A percentile compares a stretch with the other conserved stretches of the same genome.
Conservation (phyloP, 2,329 filamentous ascomycete genomes). For the Phoma herbarum region DNA sequence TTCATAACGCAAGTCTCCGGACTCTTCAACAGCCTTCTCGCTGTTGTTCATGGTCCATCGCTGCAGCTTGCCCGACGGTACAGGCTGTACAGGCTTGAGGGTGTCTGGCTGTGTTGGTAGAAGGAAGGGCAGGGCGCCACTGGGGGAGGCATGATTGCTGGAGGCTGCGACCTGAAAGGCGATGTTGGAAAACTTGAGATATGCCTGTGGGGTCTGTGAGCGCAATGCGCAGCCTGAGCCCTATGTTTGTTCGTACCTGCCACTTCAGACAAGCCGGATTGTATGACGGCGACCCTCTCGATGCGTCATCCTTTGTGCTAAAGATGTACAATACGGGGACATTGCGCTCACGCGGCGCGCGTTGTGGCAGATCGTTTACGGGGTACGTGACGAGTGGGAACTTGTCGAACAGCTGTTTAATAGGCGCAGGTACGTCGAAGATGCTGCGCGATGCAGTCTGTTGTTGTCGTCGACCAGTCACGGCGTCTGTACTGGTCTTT, state of each 20-base stretch:
- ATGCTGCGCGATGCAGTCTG: conserved; percentile 36
- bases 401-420: conserved; percentile 83
- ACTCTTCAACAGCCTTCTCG: conserved; percentile 51
- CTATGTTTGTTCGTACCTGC: conserved; percentile 72
- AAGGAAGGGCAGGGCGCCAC: conserved; percentile 87
- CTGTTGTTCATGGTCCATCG: conserved; percentile 68
- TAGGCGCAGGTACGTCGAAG: conserved; percentile 71
- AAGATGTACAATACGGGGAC: conserved; percentile 79
- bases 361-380: conserved; percentile 75
- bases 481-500: conserved; percentile 17
- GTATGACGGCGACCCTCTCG: conserved; percentile 73
- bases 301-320: conserved; percentile 69
- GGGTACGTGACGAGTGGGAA: conserved; percentile 83
- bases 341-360: conserved; percentile 59
- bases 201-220: conserved; percentile 67
- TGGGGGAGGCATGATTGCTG: conserved; percentile 92
- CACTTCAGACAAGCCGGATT: conserved; percentile 95
- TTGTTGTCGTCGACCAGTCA: conserved; percentile 11
- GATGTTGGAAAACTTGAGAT: conserved; percentile 78
- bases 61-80: conserved; percentile 72
- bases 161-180: conserved; percentile 73
- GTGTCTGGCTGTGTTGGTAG: conserved; percentile 60
- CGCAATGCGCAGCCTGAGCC: not conserved
- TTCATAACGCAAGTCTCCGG: conserved; percentile 67
- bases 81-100: conserved; percentile 51